A percentile compares a stretch with the other conserved stretches of the same genome.
phyloP scores from a whole-genome alignment of 106 monocot species.

The Dactylorhiza incarnata region DNA sequence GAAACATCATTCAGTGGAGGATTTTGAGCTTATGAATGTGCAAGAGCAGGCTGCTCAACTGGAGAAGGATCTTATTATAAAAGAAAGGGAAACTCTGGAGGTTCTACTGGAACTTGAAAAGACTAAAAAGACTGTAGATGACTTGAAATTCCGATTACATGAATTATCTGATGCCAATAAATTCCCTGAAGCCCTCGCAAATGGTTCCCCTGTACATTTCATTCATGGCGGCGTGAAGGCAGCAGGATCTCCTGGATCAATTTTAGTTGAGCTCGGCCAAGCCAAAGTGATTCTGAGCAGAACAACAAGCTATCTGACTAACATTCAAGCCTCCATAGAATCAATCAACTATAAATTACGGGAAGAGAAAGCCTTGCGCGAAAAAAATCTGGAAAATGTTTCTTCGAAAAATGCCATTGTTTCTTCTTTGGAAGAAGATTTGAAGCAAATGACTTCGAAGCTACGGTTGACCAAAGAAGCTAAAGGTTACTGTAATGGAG shows the following conservation, averaged over 20 bases:
- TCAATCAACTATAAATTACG: constrained; percentile 44
- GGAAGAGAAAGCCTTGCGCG: constrained; percentile 43
- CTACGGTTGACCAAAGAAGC: constrained; percentile 32
- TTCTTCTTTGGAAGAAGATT: constrained; percentile 58
- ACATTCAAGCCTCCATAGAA: constrained; percentile 41
- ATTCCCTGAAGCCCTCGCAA: constrained; percentile 8
- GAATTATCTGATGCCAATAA: constrained; percentile 23
- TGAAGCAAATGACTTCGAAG: constrained; percentile 43
- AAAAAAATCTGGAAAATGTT: constrained; percentile 48
- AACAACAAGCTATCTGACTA: constrained; percentile 48
- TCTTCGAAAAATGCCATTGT: constrained; percentile 35
- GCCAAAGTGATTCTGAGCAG: constrained; percentile 70
- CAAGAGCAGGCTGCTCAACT: constrained; percentile 50
- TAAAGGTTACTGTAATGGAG: constrained; percentile 12
- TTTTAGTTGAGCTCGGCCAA: constrained; percentile 57
- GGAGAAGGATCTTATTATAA: constrained; percentile 73
- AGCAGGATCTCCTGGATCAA: constrained; percentile 35
- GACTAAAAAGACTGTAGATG: constrained; percentile 54
- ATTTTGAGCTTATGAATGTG: constrained; percentile 26
- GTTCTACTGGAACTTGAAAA: constrained; percentile 71
- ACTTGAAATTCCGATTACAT: constrained; percentile 46
- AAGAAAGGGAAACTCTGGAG: constrained; percentile 72
- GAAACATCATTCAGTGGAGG: constrained; percentile 16
- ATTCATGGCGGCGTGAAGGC: not conserved
- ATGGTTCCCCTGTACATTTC: constrained; percentile 9